phyloP scores from a whole-genome alignment of 129 eudicot genomes.

The Erigeron canadensis region DNA sequence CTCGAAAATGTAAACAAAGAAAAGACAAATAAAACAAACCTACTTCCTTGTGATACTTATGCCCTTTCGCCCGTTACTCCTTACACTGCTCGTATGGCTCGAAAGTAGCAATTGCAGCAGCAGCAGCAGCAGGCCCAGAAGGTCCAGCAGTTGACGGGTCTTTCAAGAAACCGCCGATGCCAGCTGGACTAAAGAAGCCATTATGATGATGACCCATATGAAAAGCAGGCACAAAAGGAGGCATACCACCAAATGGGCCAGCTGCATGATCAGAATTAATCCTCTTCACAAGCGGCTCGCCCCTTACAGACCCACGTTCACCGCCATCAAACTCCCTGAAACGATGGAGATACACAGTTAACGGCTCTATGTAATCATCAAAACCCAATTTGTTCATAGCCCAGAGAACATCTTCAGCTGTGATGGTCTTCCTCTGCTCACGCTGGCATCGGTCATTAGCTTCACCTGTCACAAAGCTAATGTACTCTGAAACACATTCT shows the following conservation, averaged over 20 bases:
- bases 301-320: slow-evolving; percentile 65
- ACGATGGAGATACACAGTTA: slow-evolving; percentile 75
- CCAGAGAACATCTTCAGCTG: slow-evolving; percentile 98
- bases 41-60: no score
- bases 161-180: slow-evolving; percentile 49
- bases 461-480: slow-evolving; percentile 94
- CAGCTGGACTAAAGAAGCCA: slow-evolving; percentile 39
- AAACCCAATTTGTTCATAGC: slow-evolving; percentile 96
- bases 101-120: slow-evolving; percentile 28
- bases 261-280: slow-evolving; percentile 24
- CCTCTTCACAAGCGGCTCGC: slow-evolving; percentile 61
- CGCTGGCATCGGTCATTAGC: slow-evolving; percentile 92
- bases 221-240: slow-evolving; percentile 37
- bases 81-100: slow-evolving; percentile 54
- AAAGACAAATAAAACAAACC: no score
- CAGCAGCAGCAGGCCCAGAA: slow-evolving; percentile 37
- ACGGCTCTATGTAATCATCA: slow-evolving; percentile 91
- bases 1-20: no score
- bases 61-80: slow-evolving; percentile 17
- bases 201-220: slow-evolving; percentile 45
- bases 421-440: slow-evolving; percentile 96
- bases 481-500: slow-evolving; percentile 93
- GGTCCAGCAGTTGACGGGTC: slow-evolving; percentile 48
- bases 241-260: slow-evolving; percentile 30
- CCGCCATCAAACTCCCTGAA: slow-evolving; percentile 76